Evolutionary conservation across 768 basidiomycete genomes (phyloP), one percentile per base, ranked within the genome.

Genomic region (Termitomyces sp.): DNA sequence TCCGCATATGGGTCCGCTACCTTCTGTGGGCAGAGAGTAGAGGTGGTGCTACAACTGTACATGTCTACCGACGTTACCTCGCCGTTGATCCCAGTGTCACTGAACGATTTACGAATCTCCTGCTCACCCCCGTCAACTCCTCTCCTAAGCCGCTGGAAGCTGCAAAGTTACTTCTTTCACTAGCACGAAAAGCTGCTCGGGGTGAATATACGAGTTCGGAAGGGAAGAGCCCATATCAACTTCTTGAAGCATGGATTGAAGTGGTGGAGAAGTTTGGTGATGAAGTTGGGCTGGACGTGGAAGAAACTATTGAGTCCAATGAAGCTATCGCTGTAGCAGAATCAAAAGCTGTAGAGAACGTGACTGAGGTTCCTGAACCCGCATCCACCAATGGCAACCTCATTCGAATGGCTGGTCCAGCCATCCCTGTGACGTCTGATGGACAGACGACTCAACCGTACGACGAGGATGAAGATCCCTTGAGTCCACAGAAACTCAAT

Each of bases 171-270:
- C 77, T 97, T 23, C 78, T 99, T 29, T 82, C 83, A 2, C 73
- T 98, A 56, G 92, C 93, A 29, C 82, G 94, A 53, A 89, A 89
- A 66, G 92, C 96, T 2, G 80, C 88, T 0, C 79, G 83, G 40
- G 95, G 94, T 25, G 84, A 87, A 58, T 98, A 97, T 66, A 77
- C 76, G 14, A 93, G 92, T 57, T 86, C 92, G 0, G 95, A 98
- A 69, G 91, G 90, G 48, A 98, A 98, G 74, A 95, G 94, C 58
- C 89, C 96, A 1, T 98, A 97, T 66, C 95, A 98, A 65, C 79
- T 98, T 4, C 83, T 99, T 21, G 86, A 86, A 53, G 92, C 97
- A 61, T 98, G 90, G 80, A 82, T 98, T 43, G 91, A 96, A 35
- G 84, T 97, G 4, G 90, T 92, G 35, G 96, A 98, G 70, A 82